phyloP scores from a whole-genome alignment of 495 filamentous ascomycete genomes.

The Neohortaea acidophila region DNA sequence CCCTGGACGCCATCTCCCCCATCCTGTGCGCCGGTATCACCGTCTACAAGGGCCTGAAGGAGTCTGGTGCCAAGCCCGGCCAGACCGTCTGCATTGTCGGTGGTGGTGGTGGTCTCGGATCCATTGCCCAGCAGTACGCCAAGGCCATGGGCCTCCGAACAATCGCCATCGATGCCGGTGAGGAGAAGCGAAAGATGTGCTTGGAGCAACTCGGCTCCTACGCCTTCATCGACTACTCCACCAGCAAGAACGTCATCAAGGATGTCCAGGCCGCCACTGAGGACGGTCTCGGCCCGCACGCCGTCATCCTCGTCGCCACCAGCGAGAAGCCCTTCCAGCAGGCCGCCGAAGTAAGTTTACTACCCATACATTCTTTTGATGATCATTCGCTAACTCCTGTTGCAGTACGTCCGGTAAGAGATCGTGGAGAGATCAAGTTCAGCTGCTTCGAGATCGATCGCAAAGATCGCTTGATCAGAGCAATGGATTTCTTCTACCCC shows the following conservation, averaged over 20 bases:
- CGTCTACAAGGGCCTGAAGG: slow-evolving; percentile 86
- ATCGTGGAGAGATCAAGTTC: no score
- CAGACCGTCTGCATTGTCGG: slow-evolving; percentile 76
- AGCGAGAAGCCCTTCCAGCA: slow-evolving; percentile 89
- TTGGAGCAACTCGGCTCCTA: slow-evolving; percentile 47
- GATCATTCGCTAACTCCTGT: no score
- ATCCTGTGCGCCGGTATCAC: slow-evolving; percentile 67
- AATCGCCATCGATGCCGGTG: slow-evolving; percentile 66
- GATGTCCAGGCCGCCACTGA: slow-evolving; percentile 65
- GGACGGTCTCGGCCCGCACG: slow-evolving; percentile 73
- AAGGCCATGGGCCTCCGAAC: slow-evolving; percentile 71
- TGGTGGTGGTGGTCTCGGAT: slow-evolving; percentile 74
- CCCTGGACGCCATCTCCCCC: slow-evolving; percentile 64
- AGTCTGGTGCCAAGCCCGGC: slow-evolving; percentile 56
- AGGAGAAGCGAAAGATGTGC: slow-evolving; percentile 60
- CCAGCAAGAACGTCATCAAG: slow-evolving; percentile 55
- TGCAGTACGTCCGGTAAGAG: slow-evolving; percentile 66
- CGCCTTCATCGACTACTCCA: slow-evolving; percentile 64
- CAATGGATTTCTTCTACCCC: no score
- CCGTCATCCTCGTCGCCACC: slow-evolving; percentile 71
- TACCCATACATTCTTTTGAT: no score
- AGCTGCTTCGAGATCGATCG: no score
- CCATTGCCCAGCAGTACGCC: slow-evolving; percentile 71
- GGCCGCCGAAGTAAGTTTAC: slow-evolving; percentile 42
- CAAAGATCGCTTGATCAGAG: no score